Percentiles rank a stretch among this genome's conserved stretches.
These are phyloP conservation scores for Talaromyces sp. DNA, from an alignment of 2,329 filamentous ascomycete species.

Conservation along the genomic window DNA sequence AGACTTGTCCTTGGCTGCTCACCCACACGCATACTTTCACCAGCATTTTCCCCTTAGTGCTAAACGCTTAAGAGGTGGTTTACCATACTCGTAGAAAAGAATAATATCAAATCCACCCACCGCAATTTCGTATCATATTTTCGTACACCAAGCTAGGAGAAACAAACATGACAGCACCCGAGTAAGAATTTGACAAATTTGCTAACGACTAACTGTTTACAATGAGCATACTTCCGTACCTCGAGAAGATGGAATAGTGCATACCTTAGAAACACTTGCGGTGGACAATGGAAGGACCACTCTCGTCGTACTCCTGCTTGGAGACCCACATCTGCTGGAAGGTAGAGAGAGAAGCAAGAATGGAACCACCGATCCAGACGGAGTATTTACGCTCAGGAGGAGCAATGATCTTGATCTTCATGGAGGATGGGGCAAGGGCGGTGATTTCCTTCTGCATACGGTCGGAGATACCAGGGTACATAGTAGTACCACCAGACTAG, in stretches of 20 bases:
- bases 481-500: conserved; percentile 99
- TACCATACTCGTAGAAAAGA: conserved; percentile 23
- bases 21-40: conserved; percentile 12
- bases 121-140: conserved; percentile 36
- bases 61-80: conserved; percentile 33
- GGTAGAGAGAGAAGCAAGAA: conserved; percentile 97
- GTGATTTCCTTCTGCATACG: conserved; percentile 99
- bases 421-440: conserved; percentile 95
- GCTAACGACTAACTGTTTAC: conserved; percentile 7
- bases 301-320: conserved; percentile 99
- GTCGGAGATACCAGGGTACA: conserved; percentile 99
- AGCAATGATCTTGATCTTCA: conserved; percentile 99
- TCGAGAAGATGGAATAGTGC: background rate
- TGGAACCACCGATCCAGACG: conserved; percentile 99
- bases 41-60: conserved; percentile 17
- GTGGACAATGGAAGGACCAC: conserved; percentile 97
- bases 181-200: conserved; percentile 26
- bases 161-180: conserved; percentile 28
- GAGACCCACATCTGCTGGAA: conserved; percentile 99
- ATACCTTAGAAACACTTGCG: conserved; percentile 99
- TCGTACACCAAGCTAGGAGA: conserved; percentile 42
- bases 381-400: conserved; percentile 99
- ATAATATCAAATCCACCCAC: conserved; percentile 25
- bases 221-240: background rate
- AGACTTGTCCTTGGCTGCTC: background rate